Conservation (phyloP, 352 stramenopile genomes). For the Globisporangium perplexum region DNA sequence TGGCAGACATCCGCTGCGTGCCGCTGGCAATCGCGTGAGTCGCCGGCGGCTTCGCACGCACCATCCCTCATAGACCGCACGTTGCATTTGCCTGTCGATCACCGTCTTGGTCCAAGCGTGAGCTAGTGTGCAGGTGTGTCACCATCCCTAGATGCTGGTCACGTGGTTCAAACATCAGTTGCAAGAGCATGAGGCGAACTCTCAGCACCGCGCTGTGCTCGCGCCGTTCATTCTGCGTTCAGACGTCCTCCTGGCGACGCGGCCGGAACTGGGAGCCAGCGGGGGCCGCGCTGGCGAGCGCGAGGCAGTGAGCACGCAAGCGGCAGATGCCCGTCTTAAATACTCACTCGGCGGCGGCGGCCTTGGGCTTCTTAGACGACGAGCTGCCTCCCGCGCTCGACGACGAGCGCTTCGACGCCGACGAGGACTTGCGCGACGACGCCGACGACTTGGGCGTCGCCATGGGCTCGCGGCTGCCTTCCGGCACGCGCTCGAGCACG, state of each 20-base stretch:
- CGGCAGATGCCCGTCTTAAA: constrained; percentile 11
- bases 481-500: constrained; percentile 64
- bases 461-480: constrained; percentile 57
- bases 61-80: background rate
- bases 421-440: constrained; percentile 35
- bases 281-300: background rate
- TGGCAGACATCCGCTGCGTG: constrained; percentile 75
- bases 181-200: background rate
- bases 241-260: background rate
- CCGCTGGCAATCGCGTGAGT: background rate
- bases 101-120: no score
- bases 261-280: background rate
- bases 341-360: constrained; percentile 15
- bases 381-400: constrained; percentile 8
- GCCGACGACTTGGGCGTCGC: constrained; percentile 47
- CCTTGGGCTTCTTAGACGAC: constrained; percentile 65
- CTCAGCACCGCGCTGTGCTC: background rate
- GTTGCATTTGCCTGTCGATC: background rate
- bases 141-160: background rate
- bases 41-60: no score
- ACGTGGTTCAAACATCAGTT: no score
- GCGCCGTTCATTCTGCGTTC: background rate
- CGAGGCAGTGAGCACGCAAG: no score
- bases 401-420: constrained; percentile 24
- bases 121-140: background rate